A percentile compares a stretch with the other conserved stretches of the same genome.
These are phyloP conservation scores for Ilyonectria destructans DNA, from an alignment of 2,329 filamentous ascomycete genomes.

Conservation along the genomic window DNA sequence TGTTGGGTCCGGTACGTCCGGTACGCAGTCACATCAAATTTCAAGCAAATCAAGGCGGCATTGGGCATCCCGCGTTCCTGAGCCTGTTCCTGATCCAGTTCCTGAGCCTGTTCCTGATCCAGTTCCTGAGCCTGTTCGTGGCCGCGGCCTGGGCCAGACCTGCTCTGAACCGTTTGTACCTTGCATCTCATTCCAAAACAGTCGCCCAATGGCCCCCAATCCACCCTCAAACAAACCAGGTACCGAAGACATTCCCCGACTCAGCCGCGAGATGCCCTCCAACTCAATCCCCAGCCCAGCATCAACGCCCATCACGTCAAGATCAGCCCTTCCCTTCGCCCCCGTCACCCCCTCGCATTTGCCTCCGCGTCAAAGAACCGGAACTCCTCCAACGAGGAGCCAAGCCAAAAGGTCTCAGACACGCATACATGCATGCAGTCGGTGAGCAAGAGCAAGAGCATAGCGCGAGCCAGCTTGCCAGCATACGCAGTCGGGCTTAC, in stretches of 20 bases:
- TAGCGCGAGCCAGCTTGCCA: neutral
- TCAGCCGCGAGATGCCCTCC: neutral
- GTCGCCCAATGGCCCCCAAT: conserved; percentile 12
- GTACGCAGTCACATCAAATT: neutral
- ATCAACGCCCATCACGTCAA: conserved; percentile 3
- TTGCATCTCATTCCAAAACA: conserved; percentile 22
- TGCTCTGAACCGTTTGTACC: conserved; percentile 17
- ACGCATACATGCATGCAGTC: conserved; percentile 28
- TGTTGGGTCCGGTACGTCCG: conserved; percentile 6
- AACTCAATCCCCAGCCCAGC: neutral
- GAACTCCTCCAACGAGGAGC: conserved; percentile 12
- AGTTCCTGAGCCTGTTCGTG: conserved; percentile 12
- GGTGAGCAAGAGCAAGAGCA: conserved; percentile 18
- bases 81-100: conserved; percentile 9
- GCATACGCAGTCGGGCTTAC: neutral
- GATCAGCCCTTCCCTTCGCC: conserved; percentile 6
- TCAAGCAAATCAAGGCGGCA: conserved; percentile 11
- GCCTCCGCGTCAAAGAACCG: conserved; percentile 22
- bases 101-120: conserved; percentile 10
- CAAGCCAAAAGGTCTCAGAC: conserved; percentile 38
- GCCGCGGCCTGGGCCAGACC: conserved; percentile 12
- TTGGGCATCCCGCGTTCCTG: conserved; percentile 2
- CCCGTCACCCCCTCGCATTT: conserved; percentile 35
- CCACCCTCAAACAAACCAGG: conserved; percentile 12
- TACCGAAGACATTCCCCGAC: conserved; percentile 18